Evolutionary conservation across 2,329 filamentous ascomycete genomes (phyloP), one percentile per base, ranked within the genome.

Genomic region (Neofusicoccum sp.): DNA sequence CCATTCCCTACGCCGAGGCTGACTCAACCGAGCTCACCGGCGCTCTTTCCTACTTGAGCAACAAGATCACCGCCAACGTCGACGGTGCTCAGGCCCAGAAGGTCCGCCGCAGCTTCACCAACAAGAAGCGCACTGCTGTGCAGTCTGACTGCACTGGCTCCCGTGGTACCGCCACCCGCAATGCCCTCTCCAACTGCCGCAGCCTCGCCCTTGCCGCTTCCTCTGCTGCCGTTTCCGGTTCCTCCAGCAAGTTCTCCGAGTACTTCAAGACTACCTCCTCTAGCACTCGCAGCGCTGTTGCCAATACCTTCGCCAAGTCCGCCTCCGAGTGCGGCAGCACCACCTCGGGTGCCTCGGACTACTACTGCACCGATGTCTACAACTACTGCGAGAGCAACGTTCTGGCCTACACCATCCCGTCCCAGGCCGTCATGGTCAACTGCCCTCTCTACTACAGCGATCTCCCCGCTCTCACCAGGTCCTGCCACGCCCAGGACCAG

Each of bases 401-500:
- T 3, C 73, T 89, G 16, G 87, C 86, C 1, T 89, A 87, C 71
- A 87, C 86, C 0, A 72, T 86, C 4, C 83, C 84, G 0, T 74
- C 77, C 1, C 67, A 66, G 30, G 82, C 81, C 70, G 75, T 80
- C 69, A 83, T 88, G 71, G 83, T 82, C 60, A 87, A 87, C 76
- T 89, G 86, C 74, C 76, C 79, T 12, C 71, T 84, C 20, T 86
- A 82, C 74, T 89, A 86, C 76, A 80, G 69, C 45, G 75, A 71
- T 11, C 78, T 89, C 7, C 77, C 83, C 0, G 76, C 78, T 1
- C 62, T 84, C 31, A 75, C 80, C 7, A 66, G 65, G 7, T 73
- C 70, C 1, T 90, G 87, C 76, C 85, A 89, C 69, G 80, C 67
- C 2, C 86, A 89, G 73, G 87, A 89, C 68, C 84, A 87, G 74